These are phyloP conservation scores for Rhodotorula sp. DNA, from an alignment of 1,284 basidiomycete species.

Conservation along the genomic window DNA sequence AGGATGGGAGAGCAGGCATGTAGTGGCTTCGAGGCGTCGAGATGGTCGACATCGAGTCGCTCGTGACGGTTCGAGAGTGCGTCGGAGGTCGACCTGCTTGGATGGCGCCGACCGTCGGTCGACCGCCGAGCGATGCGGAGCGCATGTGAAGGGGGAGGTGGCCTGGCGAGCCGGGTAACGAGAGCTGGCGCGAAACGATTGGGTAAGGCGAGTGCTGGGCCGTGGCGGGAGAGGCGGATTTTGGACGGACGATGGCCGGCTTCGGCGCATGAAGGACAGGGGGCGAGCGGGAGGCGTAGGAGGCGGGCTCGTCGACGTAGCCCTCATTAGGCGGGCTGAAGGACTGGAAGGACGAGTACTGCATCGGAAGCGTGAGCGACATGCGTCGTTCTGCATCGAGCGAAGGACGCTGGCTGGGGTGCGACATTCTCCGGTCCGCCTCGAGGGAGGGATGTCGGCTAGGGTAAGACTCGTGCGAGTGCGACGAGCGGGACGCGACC, in stretches of 20 bases:
- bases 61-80: not conserved
- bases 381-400: slow-evolving; percentile 10
- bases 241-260: not conserved
- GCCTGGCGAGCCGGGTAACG: slow-evolving; percentile 5
- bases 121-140: slow-evolving; percentile 1
- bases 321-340: not conserved
- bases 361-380: not conserved
- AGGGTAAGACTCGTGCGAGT: slow-evolving; percentile 12
- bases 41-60: slow-evolving; percentile 13
- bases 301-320: not conserved
- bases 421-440: slow-evolving; percentile 14
- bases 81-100: not conserved
- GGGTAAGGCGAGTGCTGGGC: not conserved
- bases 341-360: slow-evolving; percentile 7
- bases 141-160: slow-evolving; percentile 6
- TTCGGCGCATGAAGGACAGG: not conserved
- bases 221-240: slow-evolving; percentile 1
- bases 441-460: not conserved
- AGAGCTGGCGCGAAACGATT: not conserved
- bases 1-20: not conserved
- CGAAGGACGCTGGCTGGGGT: not conserved
- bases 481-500: slow-evolving; percentile 11
- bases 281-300: not conserved
- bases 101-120: not conserved
- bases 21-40: not conserved